phyloP scores from a whole-genome alignment of 768 basidiomycete species.

The Leccinum uliginosum region DNA sequence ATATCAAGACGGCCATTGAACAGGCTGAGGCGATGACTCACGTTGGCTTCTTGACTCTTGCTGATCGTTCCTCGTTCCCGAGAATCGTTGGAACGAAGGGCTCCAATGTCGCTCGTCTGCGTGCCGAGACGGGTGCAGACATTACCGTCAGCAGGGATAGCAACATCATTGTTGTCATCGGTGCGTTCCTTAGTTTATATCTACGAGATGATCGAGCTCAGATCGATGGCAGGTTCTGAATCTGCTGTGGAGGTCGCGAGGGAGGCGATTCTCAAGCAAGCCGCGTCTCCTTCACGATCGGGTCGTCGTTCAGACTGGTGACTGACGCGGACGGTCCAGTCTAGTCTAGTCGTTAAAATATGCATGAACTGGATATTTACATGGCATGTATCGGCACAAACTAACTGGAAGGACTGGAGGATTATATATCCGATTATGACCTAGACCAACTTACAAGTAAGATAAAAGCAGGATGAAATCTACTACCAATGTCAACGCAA shows the following conservation, averaged over 20 bases:
- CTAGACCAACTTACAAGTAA: too few species aligned
- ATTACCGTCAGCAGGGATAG: conserved; percentile 89
- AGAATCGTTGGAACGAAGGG: conserved; percentile 92
- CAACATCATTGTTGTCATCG: conserved; percentile 81
- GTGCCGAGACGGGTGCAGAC: conserved; percentile 86
- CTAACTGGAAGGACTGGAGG: conserved; percentile 9
- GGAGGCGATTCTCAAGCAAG: conserved; percentile 67
- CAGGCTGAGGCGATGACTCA: conserved; percentile 70
- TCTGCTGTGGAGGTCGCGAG: conserved; percentile 67
- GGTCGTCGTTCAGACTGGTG: conserved; percentile 15
- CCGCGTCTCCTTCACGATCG: conserved; percentile 27
- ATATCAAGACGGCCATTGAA: conserved; percentile 64
- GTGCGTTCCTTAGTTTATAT: conserved; percentile 35
- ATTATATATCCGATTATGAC: too few species aligned
- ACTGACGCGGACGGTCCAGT: too few species aligned
- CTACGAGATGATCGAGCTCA: conserved; percentile 5
- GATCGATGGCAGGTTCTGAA: conserved; percentile 52
- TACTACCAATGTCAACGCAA: too few species aligned
- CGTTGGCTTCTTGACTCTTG: conserved; percentile 80
- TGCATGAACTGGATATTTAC: conserved; percentile 18
- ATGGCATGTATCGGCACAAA: conserved; percentile 24
- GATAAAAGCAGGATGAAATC: too few species aligned
- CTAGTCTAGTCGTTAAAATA: neutral
- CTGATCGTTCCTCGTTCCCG: conserved; percentile 83
- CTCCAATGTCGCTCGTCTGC: conserved; percentile 81